Conservation (phyloP, 2,329 filamentous ascomycete genomes). For the Claviceps sp. region DNA sequence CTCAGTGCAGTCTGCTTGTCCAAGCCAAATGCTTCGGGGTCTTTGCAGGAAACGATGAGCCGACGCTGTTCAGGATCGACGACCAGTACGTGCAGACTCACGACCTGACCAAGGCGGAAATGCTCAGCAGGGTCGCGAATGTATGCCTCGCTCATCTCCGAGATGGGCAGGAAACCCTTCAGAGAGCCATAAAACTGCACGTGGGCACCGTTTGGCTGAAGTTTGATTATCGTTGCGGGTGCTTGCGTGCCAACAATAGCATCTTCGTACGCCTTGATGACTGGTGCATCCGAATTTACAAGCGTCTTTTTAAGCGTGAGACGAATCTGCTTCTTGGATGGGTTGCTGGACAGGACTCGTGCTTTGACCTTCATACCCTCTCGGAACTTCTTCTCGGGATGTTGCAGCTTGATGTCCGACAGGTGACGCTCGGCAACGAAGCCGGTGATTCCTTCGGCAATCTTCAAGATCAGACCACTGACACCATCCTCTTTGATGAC, state of each 20-base stretch:
- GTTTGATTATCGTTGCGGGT: constrained; percentile 74
- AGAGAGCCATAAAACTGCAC: constrained; percentile 85
- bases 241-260: constrained; percentile 63
- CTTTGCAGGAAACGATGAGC: constrained; percentile 86
- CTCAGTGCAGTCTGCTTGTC: constrained; percentile 68
- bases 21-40: constrained; percentile 61
- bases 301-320: constrained; percentile 91
- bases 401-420: constrained; percentile 73
- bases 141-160: constrained; percentile 96
- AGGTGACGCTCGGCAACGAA: constrained; percentile 80
- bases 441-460: constrained; percentile 81
- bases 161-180: constrained; percentile 77
- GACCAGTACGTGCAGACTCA: constrained; percentile 77
- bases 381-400: constrained; percentile 92
- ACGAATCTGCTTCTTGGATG: constrained; percentile 62
- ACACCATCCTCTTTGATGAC: constrained; percentile 67
- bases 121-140: constrained; percentile 82
- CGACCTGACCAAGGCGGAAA: constrained; percentile 80
- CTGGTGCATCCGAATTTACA: constrained; percentile 73
- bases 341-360: constrained; percentile 69
- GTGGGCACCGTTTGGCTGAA: constrained; percentile 66
- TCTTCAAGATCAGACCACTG: constrained; percentile 65
- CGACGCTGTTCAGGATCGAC: constrained; percentile 58
- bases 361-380: constrained; percentile 76
- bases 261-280: constrained; percentile 65